These are phyloP conservation scores for Berkeleyomyces basicola DNA, from an alignment of 2,329 filamentous ascomycete genomes.

Conservation along the genomic window DNA sequence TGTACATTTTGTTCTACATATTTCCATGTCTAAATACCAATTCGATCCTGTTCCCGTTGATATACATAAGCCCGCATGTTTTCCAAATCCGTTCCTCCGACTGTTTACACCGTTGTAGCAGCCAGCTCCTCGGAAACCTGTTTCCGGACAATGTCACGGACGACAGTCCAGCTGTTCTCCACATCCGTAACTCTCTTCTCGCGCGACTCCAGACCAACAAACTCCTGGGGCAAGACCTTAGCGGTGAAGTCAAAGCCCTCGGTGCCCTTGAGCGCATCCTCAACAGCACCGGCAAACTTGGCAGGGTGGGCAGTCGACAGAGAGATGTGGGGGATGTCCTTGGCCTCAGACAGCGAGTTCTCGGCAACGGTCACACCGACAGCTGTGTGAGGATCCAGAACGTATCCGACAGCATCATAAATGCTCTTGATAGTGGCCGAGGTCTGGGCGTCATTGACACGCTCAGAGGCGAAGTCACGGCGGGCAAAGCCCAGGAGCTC, in stretches of 20 bases:
- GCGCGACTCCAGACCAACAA: constrained; percentile 59
- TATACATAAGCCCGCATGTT: background rate
- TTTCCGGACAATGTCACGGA: constrained; percentile 57
- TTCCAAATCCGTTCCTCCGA: too few species aligned
- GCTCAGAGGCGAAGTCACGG: constrained; percentile 65
- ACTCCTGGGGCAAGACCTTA: constrained; percentile 65
- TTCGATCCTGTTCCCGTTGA: background rate
- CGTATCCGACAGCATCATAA: constrained; percentile 48
- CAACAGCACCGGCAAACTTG: constrained; percentile 80
- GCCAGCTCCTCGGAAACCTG: constrained; percentile 51
- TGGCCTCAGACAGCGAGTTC: constrained; percentile 42
- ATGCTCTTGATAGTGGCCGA: constrained; percentile 43
- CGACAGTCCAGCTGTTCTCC: constrained; percentile 54
- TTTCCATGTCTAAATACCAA: background rate
- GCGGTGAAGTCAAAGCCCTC: constrained; percentile 57
- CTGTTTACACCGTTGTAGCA: constrained; percentile 1
- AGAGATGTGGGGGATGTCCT: constrained; percentile 53
- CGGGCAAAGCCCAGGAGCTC: constrained; percentile 57
- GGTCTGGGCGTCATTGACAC: constrained; percentile 49
- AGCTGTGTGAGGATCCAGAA: constrained; percentile 85
- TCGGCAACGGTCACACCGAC: constrained; percentile 66
- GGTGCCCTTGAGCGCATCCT: constrained; percentile 55
- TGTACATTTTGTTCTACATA: background rate
- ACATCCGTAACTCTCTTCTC: constrained; percentile 58
- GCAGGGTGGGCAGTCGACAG: constrained; percentile 90